Percentiles rank a stretch among this genome's conserved stretches.
Evolutionary conservation across 176 grass and related monocot genomes (phyloP).

Genomic region (Avena atlantica): DNA sequence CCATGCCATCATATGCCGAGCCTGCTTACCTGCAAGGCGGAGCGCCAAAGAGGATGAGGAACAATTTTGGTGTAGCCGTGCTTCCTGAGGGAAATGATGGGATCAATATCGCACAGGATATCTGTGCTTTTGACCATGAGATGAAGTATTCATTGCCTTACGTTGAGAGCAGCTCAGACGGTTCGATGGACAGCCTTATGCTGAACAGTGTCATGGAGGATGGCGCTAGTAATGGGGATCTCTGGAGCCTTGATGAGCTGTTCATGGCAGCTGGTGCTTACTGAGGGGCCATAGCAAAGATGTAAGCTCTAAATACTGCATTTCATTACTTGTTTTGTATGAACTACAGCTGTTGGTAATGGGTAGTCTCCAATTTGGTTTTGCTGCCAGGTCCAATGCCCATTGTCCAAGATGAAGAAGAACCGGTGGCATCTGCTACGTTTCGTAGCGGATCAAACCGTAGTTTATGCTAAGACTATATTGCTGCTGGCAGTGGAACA

Average conservation of each 20-base stretch:
- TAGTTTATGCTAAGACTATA: conserved; percentile 32
- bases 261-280: conserved; percentile 59
- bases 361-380: neutral
- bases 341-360: neutral
- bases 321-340: neutral
- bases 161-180: conserved; percentile 54
- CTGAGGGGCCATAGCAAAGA: conserved; percentile 41
- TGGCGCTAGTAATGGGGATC: conserved; percentile 34
- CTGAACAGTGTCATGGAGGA: conserved; percentile 32
- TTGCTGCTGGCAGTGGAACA: conserved; percentile 38
- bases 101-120: conserved; percentile 39
- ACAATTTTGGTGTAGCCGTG: conserved; percentile 52
- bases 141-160: conserved; percentile 57
- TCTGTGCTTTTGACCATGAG: conserved; percentile 50
- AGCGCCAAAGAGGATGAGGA: conserved; percentile 59
- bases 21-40: conserved; percentile 45
- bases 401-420: conserved; percentile 47
- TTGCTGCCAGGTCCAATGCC: conserved; percentile 32
- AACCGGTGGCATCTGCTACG: conserved; percentile 17
- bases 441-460: neutral
- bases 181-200: conserved; percentile 59
- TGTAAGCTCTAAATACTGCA: conserved; percentile 17
- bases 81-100: conserved; percentile 44
- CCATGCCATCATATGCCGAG: conserved; percentile 28
- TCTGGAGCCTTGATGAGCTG: conserved; percentile 74